Base-by-base conservation (phyloP, 2,329 filamentous ascomycete genomes). In the Scedosporium apiospermum region DNA sequence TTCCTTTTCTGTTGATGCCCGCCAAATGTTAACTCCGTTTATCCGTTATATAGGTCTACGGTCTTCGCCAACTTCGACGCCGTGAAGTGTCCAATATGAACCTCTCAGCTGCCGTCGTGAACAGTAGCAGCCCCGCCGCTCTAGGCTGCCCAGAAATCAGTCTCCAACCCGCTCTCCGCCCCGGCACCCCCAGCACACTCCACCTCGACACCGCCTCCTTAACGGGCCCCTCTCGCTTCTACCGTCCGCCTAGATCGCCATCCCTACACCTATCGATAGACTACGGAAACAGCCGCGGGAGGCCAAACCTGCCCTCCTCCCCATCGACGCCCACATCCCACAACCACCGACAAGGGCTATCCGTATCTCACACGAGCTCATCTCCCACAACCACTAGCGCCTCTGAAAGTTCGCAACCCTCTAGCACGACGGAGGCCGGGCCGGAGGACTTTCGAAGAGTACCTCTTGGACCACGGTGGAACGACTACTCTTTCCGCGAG, bases 401-500 rank as follows among this genome's bases (percentile, higher is more conserved):
- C 23, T 58, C 55, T 10, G 55, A 58, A 42, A 44, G n/a, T 3
- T 46, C 57, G 6, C 42, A 10, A 4, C 14, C 30, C 16, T 44
- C 34, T 10, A 21, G 34, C 7, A 12, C 18, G 10, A 14, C 6
- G 6, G 57, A 59, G 16, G 21, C 14, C 18, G 14, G 44, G 1
- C 44, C 44, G 4, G 18, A 6, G n/a, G 57, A 42, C 38, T 23
- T 46, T 23, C 57, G 42, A 18, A 6, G 57, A 18, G 61, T 44
- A 4, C 63, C 65, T 3, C 64, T 71, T 14, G 68, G 68, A 23
- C 68, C 69, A 26, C 63, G 68, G 6, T 70, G 68, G 61, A 68
- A 68, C 6, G 73, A 75, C 60, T 75, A 75, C 49, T 74, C 73
- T 0, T 71, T 75, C 21, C 69, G 73, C 10, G 74, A 75, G 61